Percentiles rank a stretch among this genome's conserved stretches.
phyloP scores from a whole-genome alignment of 164 flowering plant species.

The Vitis cinerea region DNA sequence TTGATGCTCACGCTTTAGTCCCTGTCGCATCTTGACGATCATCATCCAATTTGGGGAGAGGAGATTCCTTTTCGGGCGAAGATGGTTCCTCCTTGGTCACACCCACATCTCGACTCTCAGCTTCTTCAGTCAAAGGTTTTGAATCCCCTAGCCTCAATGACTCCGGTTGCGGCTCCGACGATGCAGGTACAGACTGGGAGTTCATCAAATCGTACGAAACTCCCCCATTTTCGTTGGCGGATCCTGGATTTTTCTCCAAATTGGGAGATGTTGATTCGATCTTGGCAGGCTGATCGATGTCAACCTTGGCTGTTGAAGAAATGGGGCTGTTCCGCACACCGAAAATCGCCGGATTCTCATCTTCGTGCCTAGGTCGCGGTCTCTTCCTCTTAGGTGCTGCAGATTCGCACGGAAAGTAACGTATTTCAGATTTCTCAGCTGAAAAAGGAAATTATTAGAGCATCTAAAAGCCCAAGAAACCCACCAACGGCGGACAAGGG shows the following conservation, averaged over 20 bases:
- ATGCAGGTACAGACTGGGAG: conserved; percentile 15
- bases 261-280: conserved; percentile 42
- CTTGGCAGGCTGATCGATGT: conserved; percentile 48
- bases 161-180: conserved; percentile 25
- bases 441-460: not conserved
- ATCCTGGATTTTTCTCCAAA: conserved; percentile 43
- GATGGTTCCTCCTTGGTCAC: conserved; percentile 31
- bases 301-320: conserved; percentile 33
- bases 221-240: conserved; percentile 43
- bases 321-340: conserved; percentile 26
- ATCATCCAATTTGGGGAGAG: conserved; percentile 29
- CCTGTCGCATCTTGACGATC: conserved; percentile 24
- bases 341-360: conserved; percentile 37
- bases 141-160: conserved; percentile 42
- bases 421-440: not conserved
- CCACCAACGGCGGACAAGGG: conserved; percentile 53
- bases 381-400: conserved; percentile 91
- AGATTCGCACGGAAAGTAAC: conserved; percentile 8
- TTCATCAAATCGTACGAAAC: conserved; percentile 29
- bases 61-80: conserved; percentile 46
- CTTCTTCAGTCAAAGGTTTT: conserved; percentile 32
- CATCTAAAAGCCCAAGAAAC: conserved; percentile 12
- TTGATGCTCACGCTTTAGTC: conserved; percentile 43
- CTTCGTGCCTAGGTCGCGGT: conserved; percentile 67
- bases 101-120: conserved; percentile 23